Evolutionary conservation across 768 basidiomycete genomes (phyloP), one percentile per base, ranked within the genome.

Genomic region (Pulveroboletus frians): DNA sequence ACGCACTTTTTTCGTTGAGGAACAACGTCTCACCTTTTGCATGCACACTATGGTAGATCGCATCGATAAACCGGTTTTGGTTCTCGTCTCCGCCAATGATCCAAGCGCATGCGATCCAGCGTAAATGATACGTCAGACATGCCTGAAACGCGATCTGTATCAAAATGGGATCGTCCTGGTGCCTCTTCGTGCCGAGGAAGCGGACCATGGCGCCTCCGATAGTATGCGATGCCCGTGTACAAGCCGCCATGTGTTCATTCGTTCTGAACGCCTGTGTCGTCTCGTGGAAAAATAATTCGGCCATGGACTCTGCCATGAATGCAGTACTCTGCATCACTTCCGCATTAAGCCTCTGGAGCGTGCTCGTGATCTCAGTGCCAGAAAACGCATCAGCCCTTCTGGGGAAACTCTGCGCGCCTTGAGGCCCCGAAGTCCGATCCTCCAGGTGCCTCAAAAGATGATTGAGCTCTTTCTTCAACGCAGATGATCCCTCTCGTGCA

Each of bases 291-390:
- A 74, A 73, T 1, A 69, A 41, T 38, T 78, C 77, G 2, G 75
- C 71, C 48, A 80, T 69, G 30, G 71, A 57, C 47, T 79, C 77
- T 2, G 77, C 72, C 48, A 80, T 70, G 47, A 66, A 26, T 26
- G 23, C 23, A 26, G 23, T 26, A 26, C 23, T 26, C 23, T 26
- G 23, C 23, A 26, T 26, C 29, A 79, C 74, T 50, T 73, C 72
- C 7, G 73, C 61, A 42, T 80, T 76, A n/a, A 81, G 59, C 15
- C 65, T 64, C 41, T 73, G 69, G n/a, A 81, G 63, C 54, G 75
- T 70, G 3, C 51, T 58, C 26, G 72, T 26, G 23, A 26, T 26
- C 23, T 26, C 4, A 6, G 23, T 26, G 23, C 23, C 23, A 26
- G 23, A 26, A 39, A 72, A 63, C 0, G 61, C 37, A 50, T 79